These are phyloP conservation scores for Xerocomus minutiporus DNA, from an alignment of 1,284 basidiomycete species.

Conservation along the genomic window DNA sequence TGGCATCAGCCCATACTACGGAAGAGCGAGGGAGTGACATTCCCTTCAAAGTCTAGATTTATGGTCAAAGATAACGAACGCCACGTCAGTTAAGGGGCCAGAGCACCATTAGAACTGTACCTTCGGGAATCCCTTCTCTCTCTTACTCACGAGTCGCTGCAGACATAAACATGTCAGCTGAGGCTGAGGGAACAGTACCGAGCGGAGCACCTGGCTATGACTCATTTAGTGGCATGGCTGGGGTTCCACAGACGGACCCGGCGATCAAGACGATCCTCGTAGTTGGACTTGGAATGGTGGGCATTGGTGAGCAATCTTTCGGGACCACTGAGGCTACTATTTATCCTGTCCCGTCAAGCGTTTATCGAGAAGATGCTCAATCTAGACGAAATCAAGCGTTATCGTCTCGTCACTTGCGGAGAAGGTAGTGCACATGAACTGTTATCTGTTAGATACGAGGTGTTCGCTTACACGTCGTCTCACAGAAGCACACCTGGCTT, in stretches of 20 bases:
- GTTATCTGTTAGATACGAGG: not conserved
- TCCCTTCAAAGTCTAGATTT: not conserved
- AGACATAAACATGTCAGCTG: not conserved
- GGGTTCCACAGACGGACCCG: not conserved
- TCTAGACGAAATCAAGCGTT: slow-evolving; percentile 46
- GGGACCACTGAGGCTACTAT: slow-evolving; percentile 1
- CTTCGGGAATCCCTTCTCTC: not conserved
- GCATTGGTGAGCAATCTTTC: slow-evolving; percentile 43
- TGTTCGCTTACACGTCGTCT: not conserved
- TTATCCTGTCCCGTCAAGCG: slow-evolving; percentile 33
- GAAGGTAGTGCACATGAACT: slow-evolving; percentile 39
- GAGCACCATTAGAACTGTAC: not conserved
- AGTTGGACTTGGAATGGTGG: slow-evolving; percentile 68
- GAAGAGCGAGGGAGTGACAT: not conserved
- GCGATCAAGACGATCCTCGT: slow-evolving; percentile 38
- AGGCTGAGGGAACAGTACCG: not conserved
- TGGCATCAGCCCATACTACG: not conserved
- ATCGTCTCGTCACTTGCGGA: slow-evolving; percentile 58
- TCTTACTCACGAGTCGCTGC: not conserved
- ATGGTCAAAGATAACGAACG: not conserved
- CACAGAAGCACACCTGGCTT: slow-evolving; percentile 33
- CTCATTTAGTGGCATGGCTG: not conserved
- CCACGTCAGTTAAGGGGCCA: not conserved
- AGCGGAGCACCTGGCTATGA: not conserved
- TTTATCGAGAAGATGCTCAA: slow-evolving; percentile 66